Base-by-base conservation (phyloP, 1,284 basidiomycete species). In the Sparassis latifolia region DNA sequence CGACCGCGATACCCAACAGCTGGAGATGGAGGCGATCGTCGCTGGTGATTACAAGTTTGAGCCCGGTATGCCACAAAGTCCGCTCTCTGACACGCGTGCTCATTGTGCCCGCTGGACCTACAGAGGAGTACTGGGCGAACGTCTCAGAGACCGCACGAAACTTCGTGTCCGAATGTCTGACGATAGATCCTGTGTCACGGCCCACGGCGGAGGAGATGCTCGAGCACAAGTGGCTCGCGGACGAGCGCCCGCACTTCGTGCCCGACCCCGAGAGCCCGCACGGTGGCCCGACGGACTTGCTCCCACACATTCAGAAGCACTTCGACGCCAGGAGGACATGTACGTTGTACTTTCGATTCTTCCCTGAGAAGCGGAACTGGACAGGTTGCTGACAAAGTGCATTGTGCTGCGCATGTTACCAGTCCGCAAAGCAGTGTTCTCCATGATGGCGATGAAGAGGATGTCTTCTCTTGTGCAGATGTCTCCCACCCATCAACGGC, bases 11-110 rank as follows among this genome's bases (percentile, higher is more conserved):
- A 84, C 78, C 4, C 92, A 92, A 63, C 85, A 86, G 62, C 79
- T 83, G 57, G 92, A 94, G 69, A 93, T 92, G 89, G 85, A 94
- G 64, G 94, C 94, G 12, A 97, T 97, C 73, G 84, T 93, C 53
- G 80, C 80, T 2, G 94, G 92, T 27, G 89, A 95, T 69, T 97
- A 92, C 73, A 86, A 84, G 64, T 97, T 96, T 63, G 91, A 92
- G 68, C 93, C 93, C 5, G 76, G 76, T 70, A 47, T 52, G 65
- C 60, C 20, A 20, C 20, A 20, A 10, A 10, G 54, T 59, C 38
- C 55, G 51, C 54, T 43, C 29, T 28, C 42, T 38, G 45, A 10
- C 31, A 10, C 37, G 28, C 31, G 29, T 33, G 31, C 47, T 20
- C 20, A 20, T 1, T 20, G 20, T 20, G 20, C 20, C 20, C 20